Evolutionary conservation across 2,329 filamentous ascomycete species (phyloP), one percentile per base, ranked within the genome.

Genomic region (Colletotrichum acutatum): DNA sequence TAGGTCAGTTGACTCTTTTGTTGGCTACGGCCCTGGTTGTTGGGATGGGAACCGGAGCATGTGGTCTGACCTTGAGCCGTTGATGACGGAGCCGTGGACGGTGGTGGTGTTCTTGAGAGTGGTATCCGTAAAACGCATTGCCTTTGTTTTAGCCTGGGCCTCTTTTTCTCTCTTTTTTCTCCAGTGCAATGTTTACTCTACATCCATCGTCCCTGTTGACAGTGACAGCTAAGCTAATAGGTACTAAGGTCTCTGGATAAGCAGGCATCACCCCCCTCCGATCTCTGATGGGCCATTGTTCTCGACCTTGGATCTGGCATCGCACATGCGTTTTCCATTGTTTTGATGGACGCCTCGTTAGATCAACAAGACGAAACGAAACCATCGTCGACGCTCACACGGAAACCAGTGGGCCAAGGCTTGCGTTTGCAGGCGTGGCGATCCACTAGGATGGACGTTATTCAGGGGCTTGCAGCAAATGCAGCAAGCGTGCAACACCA

Each of bases 401-500:
- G 60, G 62, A 66, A 71, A 71, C 74, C 74, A 42, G 67, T 68
- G 74, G 66, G 16, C 49, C 72, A 66, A 61, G 60, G 53, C 56
- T 37, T 73, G 71, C 42, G 66, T 60, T 74, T 70, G 61, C 54
- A 74, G 54, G 62, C 42, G 34, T 58, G 62, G 46, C 66, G 71
- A 74, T 74, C 71, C 71, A 68, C 73, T 70, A 59, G 34, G 16
- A 61, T 26, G 34, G 58, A 65, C 66, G 66, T 71, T 71, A 9
- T 57, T 68, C 74, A 75, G 71, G 74, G 74, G 74, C 71, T 68
- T 71, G 71, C 71, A 74, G 66, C 73, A 73, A 65, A 67, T 71
- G 71, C 71, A 74, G 66, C 73, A 73, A 65, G 71, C 67, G 66
- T 71, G 60, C 71, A 34, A 52, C 64, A 66, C 71, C 54, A 49